Evolutionary conservation across 192 early-diverging fungal species (phyloP).

Genomic region (Coemansia umbellata): DNA sequence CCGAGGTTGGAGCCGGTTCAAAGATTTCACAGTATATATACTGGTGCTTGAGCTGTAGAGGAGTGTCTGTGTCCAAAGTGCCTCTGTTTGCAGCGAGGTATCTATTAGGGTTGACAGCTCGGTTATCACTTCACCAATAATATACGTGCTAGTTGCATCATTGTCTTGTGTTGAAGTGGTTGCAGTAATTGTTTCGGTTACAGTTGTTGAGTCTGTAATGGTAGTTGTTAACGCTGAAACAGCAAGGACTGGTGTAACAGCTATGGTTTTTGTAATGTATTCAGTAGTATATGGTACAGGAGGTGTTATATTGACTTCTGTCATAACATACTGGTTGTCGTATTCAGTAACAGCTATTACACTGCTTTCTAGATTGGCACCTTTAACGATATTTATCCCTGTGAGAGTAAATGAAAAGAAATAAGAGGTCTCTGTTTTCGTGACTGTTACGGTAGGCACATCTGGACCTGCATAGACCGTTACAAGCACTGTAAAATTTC

Average conservation of each 20-base stretch:
- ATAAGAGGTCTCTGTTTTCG: not conserved
- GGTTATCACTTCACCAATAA: not conserved
- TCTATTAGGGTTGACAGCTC: not conserved
- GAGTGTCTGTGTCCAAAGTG: not conserved
- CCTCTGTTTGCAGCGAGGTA: not conserved
- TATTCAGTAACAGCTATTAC: no score
- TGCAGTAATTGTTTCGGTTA: not conserved
- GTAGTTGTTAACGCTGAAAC: not conserved
- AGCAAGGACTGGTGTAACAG: not conserved
- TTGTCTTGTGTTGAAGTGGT: not conserved
- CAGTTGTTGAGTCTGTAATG: not conserved
- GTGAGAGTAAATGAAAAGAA: no score
- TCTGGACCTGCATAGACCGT: not conserved
- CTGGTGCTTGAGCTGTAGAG: not conserved
- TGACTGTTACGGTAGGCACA: conserved; percentile 2
- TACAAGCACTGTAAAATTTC: conserved; percentile 1
- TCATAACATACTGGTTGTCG: no score
- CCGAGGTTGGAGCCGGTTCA: not conserved
- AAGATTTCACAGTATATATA: not conserved
- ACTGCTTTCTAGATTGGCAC: no score
- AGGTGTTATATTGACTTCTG: no score
- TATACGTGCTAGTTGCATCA: no score
- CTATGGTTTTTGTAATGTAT: not conserved
- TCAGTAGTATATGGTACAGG: not conserved
- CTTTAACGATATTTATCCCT: no score